Base-by-base conservation (phyloP, 2,329 filamentous ascomycete species). In the Hirsutella minnesotensis region DNA sequence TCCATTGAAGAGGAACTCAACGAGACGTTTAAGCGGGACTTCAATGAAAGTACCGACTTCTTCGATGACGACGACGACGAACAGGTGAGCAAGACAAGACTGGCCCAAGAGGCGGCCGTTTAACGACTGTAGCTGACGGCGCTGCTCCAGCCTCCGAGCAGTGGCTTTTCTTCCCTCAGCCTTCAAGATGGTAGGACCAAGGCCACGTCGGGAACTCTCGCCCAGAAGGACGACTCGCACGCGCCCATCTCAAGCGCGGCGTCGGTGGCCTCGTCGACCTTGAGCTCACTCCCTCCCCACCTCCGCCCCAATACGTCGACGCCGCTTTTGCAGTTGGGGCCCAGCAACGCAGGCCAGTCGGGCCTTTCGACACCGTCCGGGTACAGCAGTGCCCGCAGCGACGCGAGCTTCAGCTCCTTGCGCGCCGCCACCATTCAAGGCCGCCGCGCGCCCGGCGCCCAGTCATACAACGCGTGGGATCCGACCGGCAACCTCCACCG, bases 391-490 rank as follows among this genome's bases (percentile, higher is more conserved):
- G 30, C 30, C 30, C n/a, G 4, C 15, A 18, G n/a, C 33, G 33
- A 35, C 33, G 16, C 33, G 13, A 9, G 15, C 7, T 9, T 9
- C 33, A 3, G 13, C 7, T 35, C 7, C 16, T 35, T n/a, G 33
- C 5, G 13, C 16, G 8, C 16, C 33, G 33, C 5, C 9, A 21
- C 15, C 2, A 22, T 36, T 3, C 33, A 18, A 35, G 33, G 33
- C 7, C 24, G 15, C 4, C 33, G 33, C 5, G 30, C 30, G 9
- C 52, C 53, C 1, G 48, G 46, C 51, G 21, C 44, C 42, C 38
- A 53, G 1, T 24, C 36, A 0, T 62, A 47, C 49, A 62, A 60
- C 22, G 58, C 56, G 2, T 64, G 60, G 59, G 58, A 59, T 9
- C 16, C 51, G 1, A 42, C 33, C 4, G 61, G 61, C 1, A 46